A percentile compares a stretch with the other conserved stretches of the same genome.
Evolutionary conservation across 2,329 filamentous ascomycete genomes (phyloP).

Genomic region (Colletotrichum lupini): DNA sequence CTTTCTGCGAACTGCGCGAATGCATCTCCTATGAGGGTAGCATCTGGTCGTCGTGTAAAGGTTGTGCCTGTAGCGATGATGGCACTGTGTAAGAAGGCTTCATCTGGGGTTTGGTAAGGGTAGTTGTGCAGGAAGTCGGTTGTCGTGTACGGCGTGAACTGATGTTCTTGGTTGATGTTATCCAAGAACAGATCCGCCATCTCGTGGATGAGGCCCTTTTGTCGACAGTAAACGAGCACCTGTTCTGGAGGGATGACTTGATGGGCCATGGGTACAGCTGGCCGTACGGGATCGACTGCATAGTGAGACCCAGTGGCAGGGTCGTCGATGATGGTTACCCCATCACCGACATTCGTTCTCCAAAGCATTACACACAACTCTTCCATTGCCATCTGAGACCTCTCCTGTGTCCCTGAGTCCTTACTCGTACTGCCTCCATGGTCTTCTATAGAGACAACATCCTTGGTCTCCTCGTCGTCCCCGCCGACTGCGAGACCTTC

Average conservation of each 20-base stretch:
- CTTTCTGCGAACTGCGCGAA: conserved; percentile 34
- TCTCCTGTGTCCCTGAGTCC: conserved; percentile 6
- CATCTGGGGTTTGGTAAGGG: conserved; percentile 27
- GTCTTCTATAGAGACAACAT: background rate
- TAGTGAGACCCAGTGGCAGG: conserved; percentile 27
- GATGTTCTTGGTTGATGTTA: conserved; percentile 36
- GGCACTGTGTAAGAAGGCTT: conserved; percentile 33
- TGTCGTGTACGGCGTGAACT: conserved; percentile 31
- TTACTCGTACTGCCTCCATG: background rate
- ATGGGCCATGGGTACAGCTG: background rate
- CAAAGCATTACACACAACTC: conserved; percentile 37
- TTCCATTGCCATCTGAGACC: conserved; percentile 35
- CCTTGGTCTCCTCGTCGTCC: background rate
- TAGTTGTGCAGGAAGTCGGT: conserved; percentile 27
- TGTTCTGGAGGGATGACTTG: conserved; percentile 6
- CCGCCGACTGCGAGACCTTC: background rate
- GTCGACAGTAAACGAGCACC: conserved; percentile 30
- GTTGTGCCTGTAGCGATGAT: conserved; percentile 28
- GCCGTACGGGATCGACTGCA: conserved; percentile 5
- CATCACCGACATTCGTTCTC: conserved; percentile 36
- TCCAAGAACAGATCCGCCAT: conserved; percentile 30
- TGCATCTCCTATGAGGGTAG: conserved; percentile 19
- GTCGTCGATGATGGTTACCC: conserved; percentile 36
- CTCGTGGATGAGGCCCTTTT: conserved; percentile 20
- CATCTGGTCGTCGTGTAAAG: conserved; percentile 24